phyloP scores from a whole-genome alignment of 306 rosid species.

The Quercus alba region DNA sequence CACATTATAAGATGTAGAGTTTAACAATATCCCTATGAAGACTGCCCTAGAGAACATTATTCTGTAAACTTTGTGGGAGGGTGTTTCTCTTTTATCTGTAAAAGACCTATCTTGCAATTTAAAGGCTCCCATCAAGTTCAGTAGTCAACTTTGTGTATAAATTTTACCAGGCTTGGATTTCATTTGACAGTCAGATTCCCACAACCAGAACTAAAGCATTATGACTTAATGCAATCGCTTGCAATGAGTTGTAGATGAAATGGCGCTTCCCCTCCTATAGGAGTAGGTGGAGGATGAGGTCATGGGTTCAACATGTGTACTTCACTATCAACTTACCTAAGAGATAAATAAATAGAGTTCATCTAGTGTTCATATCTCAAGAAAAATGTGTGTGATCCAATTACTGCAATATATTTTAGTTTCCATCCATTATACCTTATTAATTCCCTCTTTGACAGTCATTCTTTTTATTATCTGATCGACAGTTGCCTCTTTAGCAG shows the following conservation, averaged over 20 bases:
- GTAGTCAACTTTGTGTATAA: background rate
- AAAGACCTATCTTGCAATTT: background rate
- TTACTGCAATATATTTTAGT: background rate
- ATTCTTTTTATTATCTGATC: constrained; percentile 3
- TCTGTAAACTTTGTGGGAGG: background rate
- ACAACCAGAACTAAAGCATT: background rate
- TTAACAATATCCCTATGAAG: background rate
- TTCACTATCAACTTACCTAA: no score
- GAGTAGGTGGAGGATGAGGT: no score
- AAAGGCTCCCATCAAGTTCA: background rate
- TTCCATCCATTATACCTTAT: background rate
- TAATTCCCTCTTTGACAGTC: background rate
- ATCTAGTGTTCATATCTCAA: background rate
- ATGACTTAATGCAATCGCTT: no score
- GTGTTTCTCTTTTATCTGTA: background rate
- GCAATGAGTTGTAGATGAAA: no score
- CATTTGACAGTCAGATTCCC: background rate
- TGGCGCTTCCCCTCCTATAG: no score
- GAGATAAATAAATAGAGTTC: background rate
- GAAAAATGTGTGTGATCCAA: background rate
- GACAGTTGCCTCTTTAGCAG: constrained; percentile 34
- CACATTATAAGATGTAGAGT: background rate
- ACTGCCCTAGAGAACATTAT: background rate
- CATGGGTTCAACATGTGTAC: no score
- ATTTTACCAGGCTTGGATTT: background rate